phyloP scores from a whole-genome alignment of 2,329 filamentous ascomycete genomes.

The Fusarium sp. region DNA sequence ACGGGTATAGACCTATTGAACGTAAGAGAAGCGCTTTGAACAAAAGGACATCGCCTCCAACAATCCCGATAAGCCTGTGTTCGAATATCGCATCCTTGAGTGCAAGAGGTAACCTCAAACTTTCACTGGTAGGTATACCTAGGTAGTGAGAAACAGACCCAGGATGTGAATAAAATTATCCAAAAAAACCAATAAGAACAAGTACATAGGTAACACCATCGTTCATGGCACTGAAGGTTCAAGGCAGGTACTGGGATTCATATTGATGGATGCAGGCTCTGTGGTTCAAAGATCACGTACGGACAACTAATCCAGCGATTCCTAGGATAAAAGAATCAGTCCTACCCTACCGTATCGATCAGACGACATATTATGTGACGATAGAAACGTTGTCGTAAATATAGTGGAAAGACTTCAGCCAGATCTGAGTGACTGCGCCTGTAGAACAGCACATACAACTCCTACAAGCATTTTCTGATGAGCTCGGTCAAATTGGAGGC shows the following conservation, averaged over 20 bases:
- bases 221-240: background rate
- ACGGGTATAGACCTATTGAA: too few relatives aligned
- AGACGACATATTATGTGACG: background rate
- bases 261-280: background rate
- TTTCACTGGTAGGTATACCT: background rate
- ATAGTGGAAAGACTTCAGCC: background rate
- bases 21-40: background rate
- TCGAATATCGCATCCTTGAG: background rate
- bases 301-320: background rate
- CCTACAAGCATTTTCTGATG: background rate
- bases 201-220: rapidly evolving
- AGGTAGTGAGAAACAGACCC: background rate
- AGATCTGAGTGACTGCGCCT: background rate
- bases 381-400: background rate
- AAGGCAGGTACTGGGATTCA: background rate
- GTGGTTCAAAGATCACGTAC: background rate
- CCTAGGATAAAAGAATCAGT: background rate
- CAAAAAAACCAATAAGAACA: background rate
- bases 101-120: too few relatives aligned
- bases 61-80: background rate
- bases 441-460: background rate
- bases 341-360: too few relatives aligned
- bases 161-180: too few relatives aligned
- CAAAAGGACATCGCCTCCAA: background rate
- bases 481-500: background rate